Base-by-base conservation (phyloP, 345 rosid species). In the Populus nigra region DNA sequence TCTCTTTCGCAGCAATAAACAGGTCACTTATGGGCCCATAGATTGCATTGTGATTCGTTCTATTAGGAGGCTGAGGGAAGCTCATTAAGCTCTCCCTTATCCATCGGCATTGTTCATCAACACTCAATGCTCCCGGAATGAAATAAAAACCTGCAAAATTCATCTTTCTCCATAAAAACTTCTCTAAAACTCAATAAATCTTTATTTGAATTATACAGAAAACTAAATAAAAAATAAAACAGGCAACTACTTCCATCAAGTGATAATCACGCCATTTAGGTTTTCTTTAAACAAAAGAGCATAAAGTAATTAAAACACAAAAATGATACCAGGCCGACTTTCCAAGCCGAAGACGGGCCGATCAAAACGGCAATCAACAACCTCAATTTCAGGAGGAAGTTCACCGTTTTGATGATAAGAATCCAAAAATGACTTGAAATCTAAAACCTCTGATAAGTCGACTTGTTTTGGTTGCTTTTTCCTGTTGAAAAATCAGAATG, bases 21-120 rank as follows among this genome's bases (percentile, higher is more conserved):
- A 91, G 83, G 80, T 92, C 89, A 77, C 74, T 57, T 77, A 92
- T 79, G 13, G 96, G 93, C 74, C 99, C 98, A 62, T 93, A 90
- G 20, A 91, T 80, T 1, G 92, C 96, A 87, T 91, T 91, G 82
- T 93, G 97, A 71, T 96, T 92, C 7, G 97, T 93, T 85, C 97
- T 89, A 72, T 96, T 96, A 0, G 94, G 98, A 73, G 98, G 99
- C 81, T 93, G 97, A 0, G 91, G 94, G 71, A 93, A 96, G 73
- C 76, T 86, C 22, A 53, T 85, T 76, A 93, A 89, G 74, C 96
- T 89, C 89, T 92, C 94, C 84, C 87, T 88, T 73, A 90, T 89
- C 97, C 98, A 92, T 66, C n/a, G 81, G 82, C 96, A 88, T 81
- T 95, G 97, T 78, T 95, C 97, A 65, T 91, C 88, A 47, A 93